Percentiles rank a stretch among this genome's conserved stretches.
These are phyloP conservation scores for Fraxinus baroniana DNA, from an alignment of 305 asterid species.

Conservation along the genomic window DNA sequence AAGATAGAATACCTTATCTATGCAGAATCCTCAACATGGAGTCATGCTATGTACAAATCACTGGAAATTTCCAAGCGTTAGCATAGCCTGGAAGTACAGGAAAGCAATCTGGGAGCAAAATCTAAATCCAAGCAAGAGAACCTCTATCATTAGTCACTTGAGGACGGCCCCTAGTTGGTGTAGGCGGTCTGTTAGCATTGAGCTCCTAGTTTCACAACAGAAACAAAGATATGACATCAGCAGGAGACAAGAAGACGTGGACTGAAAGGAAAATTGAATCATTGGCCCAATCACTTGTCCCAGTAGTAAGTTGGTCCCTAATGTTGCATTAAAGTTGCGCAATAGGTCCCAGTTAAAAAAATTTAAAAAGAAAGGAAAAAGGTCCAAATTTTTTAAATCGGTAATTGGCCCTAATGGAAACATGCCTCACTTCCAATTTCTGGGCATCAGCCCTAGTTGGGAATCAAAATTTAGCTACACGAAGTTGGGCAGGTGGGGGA, in stretches of 20 bases:
- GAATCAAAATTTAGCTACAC: neutral
- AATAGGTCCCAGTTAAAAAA: neutral
- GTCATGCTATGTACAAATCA: slow-evolving; percentile 63
- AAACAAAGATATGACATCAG: slow-evolving; percentile 7
- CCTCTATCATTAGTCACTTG: slow-evolving; percentile 91
- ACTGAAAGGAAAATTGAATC: neutral
- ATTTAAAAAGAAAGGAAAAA: neutral
- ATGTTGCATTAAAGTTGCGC: neutral
- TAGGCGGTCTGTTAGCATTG: slow-evolving; percentile 96
- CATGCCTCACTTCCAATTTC: neutral
- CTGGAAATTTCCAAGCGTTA: slow-evolving; percentile 64
- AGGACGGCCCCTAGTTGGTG: slow-evolving; percentile 99
- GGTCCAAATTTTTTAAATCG: neutral
- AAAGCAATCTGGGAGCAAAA: slow-evolving; percentile 50
- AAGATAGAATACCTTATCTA: slow-evolving; percentile 17
- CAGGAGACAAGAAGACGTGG: neutral
- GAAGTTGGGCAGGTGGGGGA: neutral
- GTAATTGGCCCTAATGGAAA: neutral
- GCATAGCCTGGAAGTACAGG: slow-evolving; percentile 47
- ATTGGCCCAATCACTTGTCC: neutral
- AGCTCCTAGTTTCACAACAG: slow-evolving; percentile 59
- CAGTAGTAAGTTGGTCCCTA: neutral
- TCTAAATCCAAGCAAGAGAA: slow-evolving; percentile 95
- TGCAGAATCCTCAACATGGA: slow-evolving; percentile 29
- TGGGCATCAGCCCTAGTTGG: neutral